Base-by-base conservation (phyloP, 306 rosid species). In the Prunus armeniaca region DNA sequence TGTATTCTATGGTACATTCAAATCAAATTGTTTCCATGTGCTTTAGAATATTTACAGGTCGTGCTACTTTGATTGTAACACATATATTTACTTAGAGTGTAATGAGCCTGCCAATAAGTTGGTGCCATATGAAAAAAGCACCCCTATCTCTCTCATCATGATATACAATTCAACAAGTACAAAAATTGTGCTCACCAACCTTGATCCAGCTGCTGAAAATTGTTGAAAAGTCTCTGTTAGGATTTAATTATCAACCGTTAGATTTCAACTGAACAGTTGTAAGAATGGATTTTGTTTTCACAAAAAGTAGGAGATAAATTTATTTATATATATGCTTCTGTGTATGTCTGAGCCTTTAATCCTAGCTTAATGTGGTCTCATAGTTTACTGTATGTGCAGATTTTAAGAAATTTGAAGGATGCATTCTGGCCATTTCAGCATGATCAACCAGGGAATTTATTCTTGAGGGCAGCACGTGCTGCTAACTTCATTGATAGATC, bases 341-440 rank as follows among this genome's bases (percentile, higher is more conserved):
- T 3, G 57, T 52, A 18, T 52, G 57, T 5, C 20, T 0, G 8
- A 3, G 57, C 8, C 57, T 18, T 52, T 52, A 52, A 17, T 55
- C 22, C 27, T 27, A 24, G 22, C 69, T 75, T 18, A 62, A 70
- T 68, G 50, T 43, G 22, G 77, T 62, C 45, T 84, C 54, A 77
- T 15, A 61, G 67, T 80, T 58, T 34, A 34, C 56, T 54, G 19
- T 78, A 22, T 74, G 18, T 85, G 85, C 91, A 92, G 98, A 89
- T 95, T 47, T 78, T 92, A 78, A 85, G 81, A 76, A 85, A 95
- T 79, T 84, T 90, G 84, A 95, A 95, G 84, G 89, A 81, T 45
- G 89, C 88, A 68, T 89, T 92, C 89, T 95, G 97, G 99, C 97
- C 99, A 63, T 92, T 90, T 83, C 96, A 89, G 83, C 86, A 88